Evolutionary conservation across 495 filamentous ascomycete species (phyloP).

Genomic region (Geopyxis carbonaria): DNA sequence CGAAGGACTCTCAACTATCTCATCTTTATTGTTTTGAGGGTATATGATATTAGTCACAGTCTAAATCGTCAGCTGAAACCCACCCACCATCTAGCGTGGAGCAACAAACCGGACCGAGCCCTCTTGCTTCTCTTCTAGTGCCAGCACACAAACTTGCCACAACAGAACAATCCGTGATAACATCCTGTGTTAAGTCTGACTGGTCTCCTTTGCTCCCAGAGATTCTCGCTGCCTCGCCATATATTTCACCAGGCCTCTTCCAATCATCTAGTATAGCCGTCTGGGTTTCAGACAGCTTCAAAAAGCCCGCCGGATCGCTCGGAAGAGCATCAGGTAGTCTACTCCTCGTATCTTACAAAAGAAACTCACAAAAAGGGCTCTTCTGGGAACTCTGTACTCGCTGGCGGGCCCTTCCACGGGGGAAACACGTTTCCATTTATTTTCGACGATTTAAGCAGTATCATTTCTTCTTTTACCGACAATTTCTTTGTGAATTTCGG

Average conservation of each 20-base stretch:
- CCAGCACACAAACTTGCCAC: constrained; percentile 86
- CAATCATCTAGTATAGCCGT: constrained; percentile 57
- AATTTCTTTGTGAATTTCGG: constrained; percentile 44
- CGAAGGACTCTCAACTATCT: constrained; percentile 46
- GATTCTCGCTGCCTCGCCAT: constrained; percentile 10
- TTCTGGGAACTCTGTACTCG: constrained; percentile 34
- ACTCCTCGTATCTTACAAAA: constrained; percentile 7
- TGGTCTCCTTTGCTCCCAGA: constrained; percentile 19
- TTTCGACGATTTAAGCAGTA: constrained; percentile 58
- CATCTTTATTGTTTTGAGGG: constrained; percentile 44
- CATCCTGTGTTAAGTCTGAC: constrained; percentile 76
- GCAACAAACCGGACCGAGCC: constrained; percentile 37
- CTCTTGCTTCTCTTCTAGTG: constrained; percentile 45
- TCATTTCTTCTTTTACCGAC: constrained; percentile 56
- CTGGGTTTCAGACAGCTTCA: constrained; percentile 56
- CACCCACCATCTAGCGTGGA: not conserved
- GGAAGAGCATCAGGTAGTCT: constrained; percentile 7
- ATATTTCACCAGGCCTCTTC: constrained; percentile 52
- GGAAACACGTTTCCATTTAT: constrained; percentile 67
- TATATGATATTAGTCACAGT: constrained; percentile 52
- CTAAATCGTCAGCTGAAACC: constrained; percentile 26
- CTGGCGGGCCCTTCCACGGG: constrained; percentile 54
- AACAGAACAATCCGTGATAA: constrained; percentile 89
- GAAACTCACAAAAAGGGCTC: constrained; percentile 39
- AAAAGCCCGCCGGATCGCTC: constrained; percentile 50